phyloP scores from a whole-genome alignment of 2,329 filamentous ascomycete genomes.

The Ophiostoma perfectum region DNA sequence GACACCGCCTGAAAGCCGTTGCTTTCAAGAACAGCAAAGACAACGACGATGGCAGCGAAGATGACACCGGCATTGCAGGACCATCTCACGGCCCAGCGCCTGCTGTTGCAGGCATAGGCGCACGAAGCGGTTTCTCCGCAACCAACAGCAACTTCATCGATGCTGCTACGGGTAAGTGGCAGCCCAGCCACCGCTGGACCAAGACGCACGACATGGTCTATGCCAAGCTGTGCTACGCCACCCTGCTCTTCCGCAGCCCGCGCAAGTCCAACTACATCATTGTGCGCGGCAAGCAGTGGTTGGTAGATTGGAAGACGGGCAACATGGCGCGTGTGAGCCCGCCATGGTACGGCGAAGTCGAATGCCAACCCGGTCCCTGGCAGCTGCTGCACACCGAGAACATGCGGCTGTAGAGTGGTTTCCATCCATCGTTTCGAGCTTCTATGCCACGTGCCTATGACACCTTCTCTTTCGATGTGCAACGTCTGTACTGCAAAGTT shows the following conservation, averaged over 20 bases:
- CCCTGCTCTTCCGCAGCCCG: slow-evolving; percentile 51
- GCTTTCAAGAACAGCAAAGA: neutral
- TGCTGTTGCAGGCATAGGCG: slow-evolving; percentile 1
- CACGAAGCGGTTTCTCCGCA: slow-evolving; percentile 3
- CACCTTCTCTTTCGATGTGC: neutral
- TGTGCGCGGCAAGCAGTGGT: slow-evolving; percentile 52
- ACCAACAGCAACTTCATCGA: slow-evolving; percentile 40
- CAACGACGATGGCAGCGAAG: neutral
- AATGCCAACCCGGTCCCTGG: slow-evolving; percentile 45
- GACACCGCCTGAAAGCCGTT: neutral
- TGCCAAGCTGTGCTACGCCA: slow-evolving; percentile 56
- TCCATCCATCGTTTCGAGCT: neutral
- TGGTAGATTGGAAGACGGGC: slow-evolving; percentile 55
- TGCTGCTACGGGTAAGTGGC: slow-evolving; percentile 51
- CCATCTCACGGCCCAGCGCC: neutral
- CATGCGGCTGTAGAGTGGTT: slow-evolving; percentile 36
- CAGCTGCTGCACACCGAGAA: slow-evolving; percentile 48
- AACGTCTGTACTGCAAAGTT: neutral
- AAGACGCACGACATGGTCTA: slow-evolving; percentile 54
- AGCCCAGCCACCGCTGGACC: slow-evolving; percentile 51
- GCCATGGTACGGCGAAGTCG: slow-evolving; percentile 49
- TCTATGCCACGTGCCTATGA: too few species aligned
- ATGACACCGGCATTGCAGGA: neutral
- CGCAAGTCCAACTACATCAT: slow-evolving; percentile 55
- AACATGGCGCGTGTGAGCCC: slow-evolving; percentile 50